Evolutionary conservation across 768 basidiomycete genomes (phyloP).

Genomic region (Terana coerulea): DNA sequence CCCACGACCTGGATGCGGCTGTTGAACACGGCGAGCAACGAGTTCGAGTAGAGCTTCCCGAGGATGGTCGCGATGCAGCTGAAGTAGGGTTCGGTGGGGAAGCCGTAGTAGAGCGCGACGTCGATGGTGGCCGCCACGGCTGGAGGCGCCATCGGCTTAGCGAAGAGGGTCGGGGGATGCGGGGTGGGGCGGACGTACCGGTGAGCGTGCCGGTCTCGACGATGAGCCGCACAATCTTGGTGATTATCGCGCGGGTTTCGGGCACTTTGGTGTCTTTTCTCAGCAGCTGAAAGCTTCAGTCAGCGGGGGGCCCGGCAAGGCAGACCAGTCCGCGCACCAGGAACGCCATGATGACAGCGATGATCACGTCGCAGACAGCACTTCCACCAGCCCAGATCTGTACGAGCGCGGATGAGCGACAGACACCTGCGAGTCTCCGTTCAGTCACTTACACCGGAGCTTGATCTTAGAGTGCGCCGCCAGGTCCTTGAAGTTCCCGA

Average conservation of each 20-base stretch:
- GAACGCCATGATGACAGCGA: constrained; percentile 21
- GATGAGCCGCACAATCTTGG: not conserved
- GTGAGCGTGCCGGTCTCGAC: constrained; percentile 7
- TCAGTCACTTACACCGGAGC: not conserved
- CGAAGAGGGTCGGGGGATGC: not conserved
- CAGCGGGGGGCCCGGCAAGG: no score
- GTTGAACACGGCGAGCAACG: no score
- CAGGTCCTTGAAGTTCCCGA: not conserved
- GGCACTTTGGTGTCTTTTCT: not conserved
- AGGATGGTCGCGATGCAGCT: not conserved
- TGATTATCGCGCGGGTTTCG: not conserved
- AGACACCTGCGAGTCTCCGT: not conserved
- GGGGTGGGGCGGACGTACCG: not conserved
- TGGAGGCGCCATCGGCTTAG: no score
- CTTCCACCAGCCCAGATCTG: constrained; percentile 22
- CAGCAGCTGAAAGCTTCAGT: not conserved
- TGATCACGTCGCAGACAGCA: constrained; percentile 23
- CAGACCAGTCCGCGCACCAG: no score
- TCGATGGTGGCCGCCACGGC: not conserved
- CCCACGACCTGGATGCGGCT: no score
- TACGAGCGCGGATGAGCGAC: not conserved
- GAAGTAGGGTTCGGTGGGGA: not conserved
- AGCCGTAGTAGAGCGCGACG: not conserved
- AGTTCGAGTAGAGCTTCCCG: constrained; percentile 1
- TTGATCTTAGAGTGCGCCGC: not conserved